These are phyloP conservation scores for Cyclotella kingstonii DNA, from an alignment of 108 stramenopile genomes.

Conservation along the genomic window DNA sequence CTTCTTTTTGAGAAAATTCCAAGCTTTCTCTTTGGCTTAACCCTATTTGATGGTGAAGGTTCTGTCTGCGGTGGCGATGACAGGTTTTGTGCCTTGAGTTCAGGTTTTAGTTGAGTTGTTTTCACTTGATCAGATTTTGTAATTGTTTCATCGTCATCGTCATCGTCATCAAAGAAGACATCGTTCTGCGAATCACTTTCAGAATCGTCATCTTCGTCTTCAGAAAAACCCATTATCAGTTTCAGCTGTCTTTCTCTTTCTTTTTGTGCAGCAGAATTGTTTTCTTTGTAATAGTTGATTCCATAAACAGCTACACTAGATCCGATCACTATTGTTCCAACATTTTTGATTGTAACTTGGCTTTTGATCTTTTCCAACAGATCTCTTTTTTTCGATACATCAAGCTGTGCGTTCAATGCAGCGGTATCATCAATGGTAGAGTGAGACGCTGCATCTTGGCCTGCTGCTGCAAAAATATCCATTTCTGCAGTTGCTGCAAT, in stretches of 20 bases:
- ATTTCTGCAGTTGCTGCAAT: conserved; percentile 25
- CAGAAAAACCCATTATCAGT: conserved; percentile 56
- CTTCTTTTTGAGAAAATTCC: conserved; percentile 72
- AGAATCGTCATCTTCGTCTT: conserved; percentile 31
- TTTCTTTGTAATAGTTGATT: conserved; percentile 54
- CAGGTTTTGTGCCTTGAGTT: conserved; percentile 5
- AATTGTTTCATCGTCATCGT: conserved; percentile 5
- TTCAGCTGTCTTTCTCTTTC: conserved; percentile 73
- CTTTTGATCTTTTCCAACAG: conserved; percentile 18
- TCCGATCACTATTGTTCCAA: conserved; percentile 49
- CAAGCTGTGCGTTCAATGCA: background rate
- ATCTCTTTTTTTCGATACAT: background rate
- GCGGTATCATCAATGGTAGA: background rate
- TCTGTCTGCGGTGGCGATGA: conserved; percentile 13
- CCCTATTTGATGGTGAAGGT: conserved; percentile 26
- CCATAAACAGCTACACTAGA: conserved; percentile 60
- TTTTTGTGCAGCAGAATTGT: conserved; percentile 49
- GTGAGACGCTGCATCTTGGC: conserved; percentile 14
- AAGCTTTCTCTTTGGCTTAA: conserved; percentile 57
- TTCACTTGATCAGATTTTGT: background rate
- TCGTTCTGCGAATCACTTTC: conserved; percentile 41
- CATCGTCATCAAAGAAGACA: conserved; percentile 26
- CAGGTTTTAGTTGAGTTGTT: conserved; percentile 9
- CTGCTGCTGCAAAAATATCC: conserved; percentile 27
- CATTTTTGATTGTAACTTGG: conserved; percentile 40